Base-by-base conservation (phyloP, 148 eudicot species). In the Mesembryanthemum crystallinum region DNA sequence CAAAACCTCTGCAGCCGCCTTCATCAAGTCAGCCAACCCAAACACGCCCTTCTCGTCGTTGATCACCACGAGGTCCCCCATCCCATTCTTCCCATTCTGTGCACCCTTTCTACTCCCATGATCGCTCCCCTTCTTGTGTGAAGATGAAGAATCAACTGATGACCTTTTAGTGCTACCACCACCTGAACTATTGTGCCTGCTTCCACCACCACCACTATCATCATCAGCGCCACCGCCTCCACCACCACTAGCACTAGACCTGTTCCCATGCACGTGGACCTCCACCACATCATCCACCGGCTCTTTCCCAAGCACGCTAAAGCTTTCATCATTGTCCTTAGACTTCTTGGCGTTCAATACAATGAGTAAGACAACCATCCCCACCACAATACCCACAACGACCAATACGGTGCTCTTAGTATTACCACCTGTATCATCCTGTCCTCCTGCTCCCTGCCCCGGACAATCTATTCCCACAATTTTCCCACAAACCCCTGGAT, bases 1-100 rank as follows among this genome's bases (percentile, higher is more conserved):
- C 7, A 91, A 79, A 45, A 89, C 88, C 79, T 91, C 96, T 0
- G 96, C 96, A 0, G 91, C 87, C 3, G 96, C 96, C 86, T 87
- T 91, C 96, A 91, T 89, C 80, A 91, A 77, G 75, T 89, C 96
- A 4, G 85, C 87, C 82, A 91, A 47, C 32, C 92, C 89, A 74
- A 91, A 91, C 21, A 71, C n/a, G 24, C 96, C 92, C 73, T 81
- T 89, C 39, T 91, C 92, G 11, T 81, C 68, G 45, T 89, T 91
- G 43, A 91, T 74, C 79, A 91, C 32, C 17, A 80, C 80, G 11
- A 91, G 77, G 65, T 91, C 92, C 65, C 77, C 80, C 25, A 78
- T 76, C 49, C 73, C 82, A 25, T 77, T 59, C 51, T 76, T 84
- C 42, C 82, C 83, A 73, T 35, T 43, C 8, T 71, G 70, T 0